These are phyloP conservation scores for Bolboschoenus planiculmis DNA, from an alignment of 176 grass and related monocot genomes.

Conservation along the genomic window DNA sequence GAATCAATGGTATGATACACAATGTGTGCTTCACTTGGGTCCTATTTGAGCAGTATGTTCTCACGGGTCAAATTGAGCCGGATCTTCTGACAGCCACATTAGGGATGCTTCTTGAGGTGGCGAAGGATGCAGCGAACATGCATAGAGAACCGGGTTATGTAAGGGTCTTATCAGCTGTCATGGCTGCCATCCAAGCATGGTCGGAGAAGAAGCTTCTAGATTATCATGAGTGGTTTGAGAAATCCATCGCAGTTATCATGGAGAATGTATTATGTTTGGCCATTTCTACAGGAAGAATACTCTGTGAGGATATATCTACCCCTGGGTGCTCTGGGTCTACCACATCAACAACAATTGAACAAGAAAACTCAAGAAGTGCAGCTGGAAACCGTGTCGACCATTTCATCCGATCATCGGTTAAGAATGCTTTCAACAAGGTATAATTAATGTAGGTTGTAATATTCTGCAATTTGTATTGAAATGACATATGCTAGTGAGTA, in stretches of 20 bases:
- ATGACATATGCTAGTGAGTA: neutral
- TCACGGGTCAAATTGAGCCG: constrained; percentile 35
- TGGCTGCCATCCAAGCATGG: constrained; percentile 43
- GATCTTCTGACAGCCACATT: constrained; percentile 44
- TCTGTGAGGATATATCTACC: constrained; percentile 30
- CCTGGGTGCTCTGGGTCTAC: neutral
- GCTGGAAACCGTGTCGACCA: constrained; percentile 35
- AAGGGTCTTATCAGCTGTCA: constrained; percentile 34
- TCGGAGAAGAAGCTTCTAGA: constrained; percentile 52
- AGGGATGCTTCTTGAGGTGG: constrained; percentile 50
- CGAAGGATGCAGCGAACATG: constrained; percentile 3
- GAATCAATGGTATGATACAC: constrained; percentile 49
- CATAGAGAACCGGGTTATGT: constrained; percentile 39
- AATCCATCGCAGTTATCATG: constrained; percentile 27
- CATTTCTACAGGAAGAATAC: constrained; percentile 30
- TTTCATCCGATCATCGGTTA: constrained; percentile 48
- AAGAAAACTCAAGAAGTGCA: neutral
- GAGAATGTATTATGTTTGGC: constrained; percentile 41
- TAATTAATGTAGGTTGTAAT: neutral
- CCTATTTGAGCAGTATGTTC: constrained; percentile 50
- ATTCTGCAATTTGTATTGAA: neutral
- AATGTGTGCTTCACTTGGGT: constrained; percentile 66
- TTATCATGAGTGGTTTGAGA: constrained; percentile 48
- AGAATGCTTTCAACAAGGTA: constrained; percentile 53
- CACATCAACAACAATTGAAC: constrained; percentile 12